Evolutionary conservation across 257 asterid species (phyloP).

Genomic region (Cinchona pubescens): DNA sequence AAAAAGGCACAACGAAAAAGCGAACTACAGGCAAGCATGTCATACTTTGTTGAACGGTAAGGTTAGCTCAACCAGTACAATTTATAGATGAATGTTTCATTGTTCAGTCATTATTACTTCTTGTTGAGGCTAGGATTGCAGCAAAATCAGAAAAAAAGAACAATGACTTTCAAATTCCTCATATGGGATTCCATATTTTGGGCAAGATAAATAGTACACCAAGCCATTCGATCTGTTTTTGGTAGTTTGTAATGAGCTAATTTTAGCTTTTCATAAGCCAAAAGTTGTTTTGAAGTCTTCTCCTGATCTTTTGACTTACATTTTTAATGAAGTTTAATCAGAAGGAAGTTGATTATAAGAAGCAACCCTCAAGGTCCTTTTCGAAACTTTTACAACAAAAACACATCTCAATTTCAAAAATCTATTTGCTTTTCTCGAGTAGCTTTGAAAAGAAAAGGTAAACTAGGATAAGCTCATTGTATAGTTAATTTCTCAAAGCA

Average conservation of each 20-base stretch:
- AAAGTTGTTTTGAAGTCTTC: too few species aligned
- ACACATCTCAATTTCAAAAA: not conserved
- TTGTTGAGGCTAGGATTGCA: not conserved
- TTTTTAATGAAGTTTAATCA: not conserved
- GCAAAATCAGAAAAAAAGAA: not conserved
- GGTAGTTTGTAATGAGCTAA: not conserved
- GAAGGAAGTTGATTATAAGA: not conserved
- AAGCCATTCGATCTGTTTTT: not conserved
- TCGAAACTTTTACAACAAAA: not conserved
- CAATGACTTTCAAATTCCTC: not conserved
- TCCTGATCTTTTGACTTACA: not conserved
- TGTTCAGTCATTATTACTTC: not conserved
- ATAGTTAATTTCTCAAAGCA: not conserved
- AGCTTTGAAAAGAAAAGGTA: not conserved
- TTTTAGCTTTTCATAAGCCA: not conserved
- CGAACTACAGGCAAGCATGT: not conserved
- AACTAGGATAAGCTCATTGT: not conserved
- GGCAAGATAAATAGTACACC: not conserved
- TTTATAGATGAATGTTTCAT: not conserved
- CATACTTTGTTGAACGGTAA: not conserved
- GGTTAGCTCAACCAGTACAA: not conserved
- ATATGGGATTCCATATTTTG: not conserved
- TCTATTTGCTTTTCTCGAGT: not conserved
- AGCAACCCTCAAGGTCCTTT: not conserved
- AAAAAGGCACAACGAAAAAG: not conserved